A percentile compares a stretch with the other conserved stretches of the same genome.
Evolutionary conservation across 2,329 filamentous ascomycete genomes (phyloP).

Genomic region (Eutypa lata): DNA sequence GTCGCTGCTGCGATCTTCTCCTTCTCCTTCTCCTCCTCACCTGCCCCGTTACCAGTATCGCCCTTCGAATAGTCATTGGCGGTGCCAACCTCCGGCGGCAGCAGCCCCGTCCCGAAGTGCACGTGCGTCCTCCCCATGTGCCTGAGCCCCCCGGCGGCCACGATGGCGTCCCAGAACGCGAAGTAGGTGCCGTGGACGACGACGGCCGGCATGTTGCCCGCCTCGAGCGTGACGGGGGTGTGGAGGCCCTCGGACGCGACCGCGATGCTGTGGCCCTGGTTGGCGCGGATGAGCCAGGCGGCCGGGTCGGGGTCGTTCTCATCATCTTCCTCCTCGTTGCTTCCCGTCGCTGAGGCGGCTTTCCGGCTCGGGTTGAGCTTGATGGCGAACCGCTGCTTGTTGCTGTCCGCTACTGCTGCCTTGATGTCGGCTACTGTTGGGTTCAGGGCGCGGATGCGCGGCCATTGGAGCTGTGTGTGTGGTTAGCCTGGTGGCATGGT

Average conservation of each 20-base stretch:
- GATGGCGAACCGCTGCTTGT: conserved; percentile 88
- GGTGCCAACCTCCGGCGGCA: no score
- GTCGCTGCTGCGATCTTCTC: conserved; percentile 8
- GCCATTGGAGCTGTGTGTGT: conserved; percentile 48
- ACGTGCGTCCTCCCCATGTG: conserved; percentile 85
- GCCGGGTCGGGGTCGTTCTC: conserved; percentile 45
- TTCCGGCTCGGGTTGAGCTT: conserved; percentile 44
- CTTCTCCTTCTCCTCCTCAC: conserved; percentile 4
- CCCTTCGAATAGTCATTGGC: no score
- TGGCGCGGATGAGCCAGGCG: conserved; percentile 86
- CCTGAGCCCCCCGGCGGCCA: conserved; percentile 72
- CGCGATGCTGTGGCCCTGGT: conserved; percentile 88
- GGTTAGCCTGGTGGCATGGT: no score
- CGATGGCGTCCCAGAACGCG: conserved; percentile 71
- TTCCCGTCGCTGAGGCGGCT: conserved; percentile 17
- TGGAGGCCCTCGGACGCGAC: conserved; percentile 70
- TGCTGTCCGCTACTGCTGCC: conserved; percentile 66
- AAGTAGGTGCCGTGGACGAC: conserved; percentile 91
- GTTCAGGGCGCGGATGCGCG: conserved; percentile 62
- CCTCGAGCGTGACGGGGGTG: conserved; percentile 59
- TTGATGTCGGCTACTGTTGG: conserved; percentile 74
- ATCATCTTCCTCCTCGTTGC: conserved; percentile 14
- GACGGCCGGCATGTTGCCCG: conserved; percentile 56
- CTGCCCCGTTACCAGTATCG: no score
- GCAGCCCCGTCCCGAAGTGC: conserved; percentile 78